Evolutionary conservation across 306 rosid species (phyloP), one percentile per base, ranked within the genome.

Genomic region (Amphicarpaea edgeworthii): DNA sequence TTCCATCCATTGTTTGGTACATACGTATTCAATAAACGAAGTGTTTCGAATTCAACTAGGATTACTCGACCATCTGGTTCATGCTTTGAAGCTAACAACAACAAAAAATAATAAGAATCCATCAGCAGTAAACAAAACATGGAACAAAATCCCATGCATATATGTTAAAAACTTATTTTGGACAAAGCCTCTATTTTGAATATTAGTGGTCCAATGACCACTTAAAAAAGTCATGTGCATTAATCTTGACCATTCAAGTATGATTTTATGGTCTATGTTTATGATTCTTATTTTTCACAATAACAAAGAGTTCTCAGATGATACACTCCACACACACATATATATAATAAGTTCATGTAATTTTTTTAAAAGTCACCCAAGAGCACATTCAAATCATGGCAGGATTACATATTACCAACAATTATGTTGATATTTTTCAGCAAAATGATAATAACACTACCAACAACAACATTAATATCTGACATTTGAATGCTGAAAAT

Each of bases 1-100:
- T 90, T 95, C 98, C 98, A 95, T 46, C 98, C 97, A 81, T 95
- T 95, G 81, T 95, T 95, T 73, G 98, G 98, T 23, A 78, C 87
- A 79, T 95, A 95, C 23, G 98, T 95, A 79, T 92, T 95, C 88
- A 95, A 84, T 62, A 92, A 32, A 75, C 88, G 79, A 71, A 95
- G 88, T 12, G 89, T 85, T 78, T 95, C 93, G 45, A 95, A 95
- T 85, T 95, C 98, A 77, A 83, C 96, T 72, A 95, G 87, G 78
- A 95, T 92, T 50, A 92, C 97, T 26, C 98, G 90, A 72, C 97
- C 98, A 80, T 95, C 97, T 45, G 87, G 86, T 83, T 95, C 98
- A 72, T 95, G 97, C 85, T 92, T 95, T 72, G 95, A 92, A 90
- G 88, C 98, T 95, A 73, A 82, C 72, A 73, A 72, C 68, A 77